Percentiles rank a stretch among this genome's conserved stretches.
Evolutionary conservation across 2,329 filamentous ascomycete genomes (phyloP).

Genomic region (Xylaria sp.): DNA sequence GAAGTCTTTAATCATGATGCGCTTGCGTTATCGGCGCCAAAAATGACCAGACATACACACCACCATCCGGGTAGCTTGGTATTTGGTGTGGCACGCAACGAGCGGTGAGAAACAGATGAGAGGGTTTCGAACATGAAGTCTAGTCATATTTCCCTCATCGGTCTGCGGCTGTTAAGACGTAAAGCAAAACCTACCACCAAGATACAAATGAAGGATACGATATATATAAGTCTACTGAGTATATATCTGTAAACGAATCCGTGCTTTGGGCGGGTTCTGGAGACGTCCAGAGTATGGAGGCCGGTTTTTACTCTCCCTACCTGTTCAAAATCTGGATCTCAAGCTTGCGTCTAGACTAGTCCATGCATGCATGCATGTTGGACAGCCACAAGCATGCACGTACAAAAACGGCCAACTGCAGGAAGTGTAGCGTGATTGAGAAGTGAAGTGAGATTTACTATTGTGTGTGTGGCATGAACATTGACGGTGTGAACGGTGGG

Average conservation of each 20-base stretch:
- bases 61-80: slow-evolving; percentile 9
- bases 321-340: not conserved
- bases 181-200: not conserved
- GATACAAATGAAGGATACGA: not conserved
- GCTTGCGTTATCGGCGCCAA: slow-evolving; percentile 30
- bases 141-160: not conserved
- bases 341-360: slow-evolving; percentile 13
- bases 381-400: slow-evolving; percentile 24
- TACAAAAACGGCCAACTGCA: slow-evolving; percentile 20
- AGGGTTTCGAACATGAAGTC: not conserved
- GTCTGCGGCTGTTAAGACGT: not conserved
- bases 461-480: not conserved
- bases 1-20: slow-evolving; percentile 13
- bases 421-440: slow-evolving; percentile 9
- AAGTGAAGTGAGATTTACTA: not conserved
- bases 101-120: slow-evolving; percentile 40
- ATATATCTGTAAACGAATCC: not conserved
- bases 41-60: slow-evolving; percentile 17
- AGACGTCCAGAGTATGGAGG: not conserved
- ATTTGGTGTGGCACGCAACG: slow-evolving; percentile 29
- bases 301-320: slow-evolving; percentile 2
- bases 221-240: no score
- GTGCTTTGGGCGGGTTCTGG: not conserved
- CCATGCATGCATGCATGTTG: slow-evolving; percentile 23
- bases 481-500: no score